Percentiles rank a stretch among this genome's conserved stretches.
phyloP scores from a whole-genome alignment of 78 protist genomes.

The Diacronema lutheri region DNA sequence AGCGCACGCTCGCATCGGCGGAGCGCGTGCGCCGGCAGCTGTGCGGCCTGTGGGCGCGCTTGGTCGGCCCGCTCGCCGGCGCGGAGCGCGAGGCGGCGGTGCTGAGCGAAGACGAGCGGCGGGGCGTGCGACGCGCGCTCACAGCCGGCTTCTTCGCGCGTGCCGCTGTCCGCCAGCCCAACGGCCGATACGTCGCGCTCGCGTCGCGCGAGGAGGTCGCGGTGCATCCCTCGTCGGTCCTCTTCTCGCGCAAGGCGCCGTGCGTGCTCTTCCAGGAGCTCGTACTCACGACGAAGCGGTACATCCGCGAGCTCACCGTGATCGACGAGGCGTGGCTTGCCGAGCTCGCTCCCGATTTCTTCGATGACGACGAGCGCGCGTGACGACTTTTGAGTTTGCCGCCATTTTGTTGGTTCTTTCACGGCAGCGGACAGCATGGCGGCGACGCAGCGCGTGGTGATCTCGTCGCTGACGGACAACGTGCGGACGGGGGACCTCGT shows the following conservation, averaged over 20 bases:
- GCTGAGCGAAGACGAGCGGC: neutral
- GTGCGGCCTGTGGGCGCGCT: neutral
- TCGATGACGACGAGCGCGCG: no score
- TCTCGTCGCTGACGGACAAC: no score
- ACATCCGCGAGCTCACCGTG: conserved; percentile 78
- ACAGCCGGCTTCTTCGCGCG: conserved; percentile 9
- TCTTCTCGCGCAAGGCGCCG: conserved; percentile 36
- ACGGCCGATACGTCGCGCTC: neutral
- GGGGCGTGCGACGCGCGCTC: neutral
- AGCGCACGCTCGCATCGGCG: neutral
- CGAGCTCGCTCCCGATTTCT: conserved; percentile 57
- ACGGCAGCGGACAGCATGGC: no score
- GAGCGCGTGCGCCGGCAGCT: neutral
- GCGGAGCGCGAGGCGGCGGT: neutral
- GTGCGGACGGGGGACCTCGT: no score
- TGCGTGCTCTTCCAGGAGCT: conserved; percentile 75
- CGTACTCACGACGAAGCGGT: conserved; percentile 52
- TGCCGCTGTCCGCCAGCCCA: neutral
- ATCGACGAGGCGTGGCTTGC: conserved; percentile 78
- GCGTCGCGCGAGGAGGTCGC: neutral
- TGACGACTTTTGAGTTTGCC: no score
- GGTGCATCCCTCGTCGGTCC: conserved; percentile 30
- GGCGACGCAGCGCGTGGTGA: no score
- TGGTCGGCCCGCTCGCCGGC: neutral
- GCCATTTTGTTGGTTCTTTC: no score